These are phyloP conservation scores for Leccinum griseonigrum DNA, from an alignment of 1,284 basidiomycete genomes.

Conservation along the genomic window DNA sequence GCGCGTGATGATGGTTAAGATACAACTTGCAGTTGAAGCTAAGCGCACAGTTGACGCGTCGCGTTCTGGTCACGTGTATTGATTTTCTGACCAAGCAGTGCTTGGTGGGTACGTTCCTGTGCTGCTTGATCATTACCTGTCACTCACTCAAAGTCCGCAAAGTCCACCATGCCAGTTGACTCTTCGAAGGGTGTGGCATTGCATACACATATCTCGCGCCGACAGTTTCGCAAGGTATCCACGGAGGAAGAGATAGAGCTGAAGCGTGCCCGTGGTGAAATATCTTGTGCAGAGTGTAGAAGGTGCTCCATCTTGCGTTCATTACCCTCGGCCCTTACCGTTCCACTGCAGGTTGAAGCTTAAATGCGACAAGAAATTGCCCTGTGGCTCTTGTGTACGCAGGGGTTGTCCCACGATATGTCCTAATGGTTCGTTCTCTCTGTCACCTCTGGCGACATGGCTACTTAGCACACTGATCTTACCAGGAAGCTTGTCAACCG, in stretches of 20 bases:
- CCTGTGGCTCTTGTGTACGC: slow-evolving; percentile 49
- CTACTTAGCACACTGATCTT: slow-evolving; percentile 1
- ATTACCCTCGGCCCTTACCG: slow-evolving; percentile 5
- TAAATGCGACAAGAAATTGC: slow-evolving; percentile 65
- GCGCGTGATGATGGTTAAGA: background rate
- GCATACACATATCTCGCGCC: slow-evolving; percentile 28
- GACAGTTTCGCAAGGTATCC: slow-evolving; percentile 41
- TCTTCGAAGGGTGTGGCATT: slow-evolving; percentile 21
- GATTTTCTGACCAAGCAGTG: slow-evolving; percentile 19
- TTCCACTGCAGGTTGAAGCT: slow-evolving; percentile 52
- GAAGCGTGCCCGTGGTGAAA: slow-evolving; percentile 52
- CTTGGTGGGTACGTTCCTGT: background rate
- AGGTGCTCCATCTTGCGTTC: slow-evolving; percentile 23
- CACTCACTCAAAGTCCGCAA: background rate
- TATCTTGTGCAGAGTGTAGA: slow-evolving; percentile 58
- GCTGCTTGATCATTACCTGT: background rate
- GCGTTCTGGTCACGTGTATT: slow-evolving; percentile 31
- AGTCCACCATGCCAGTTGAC: slow-evolving; percentile 29
- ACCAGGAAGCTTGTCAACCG: slow-evolving; percentile 50
- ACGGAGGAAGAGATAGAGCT: slow-evolving; percentile 52
- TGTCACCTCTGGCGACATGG: background rate
- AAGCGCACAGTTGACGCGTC: slow-evolving; percentile 1
- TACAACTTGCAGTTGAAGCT: background rate
- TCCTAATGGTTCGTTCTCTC: slow-evolving; percentile 40
- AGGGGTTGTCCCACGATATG: slow-evolving; percentile 50